These are phyloP conservation scores for Coprinopsis cinerea DNA, from an alignment of 768 basidiomycete genomes.

Conservation along the genomic window DNA sequence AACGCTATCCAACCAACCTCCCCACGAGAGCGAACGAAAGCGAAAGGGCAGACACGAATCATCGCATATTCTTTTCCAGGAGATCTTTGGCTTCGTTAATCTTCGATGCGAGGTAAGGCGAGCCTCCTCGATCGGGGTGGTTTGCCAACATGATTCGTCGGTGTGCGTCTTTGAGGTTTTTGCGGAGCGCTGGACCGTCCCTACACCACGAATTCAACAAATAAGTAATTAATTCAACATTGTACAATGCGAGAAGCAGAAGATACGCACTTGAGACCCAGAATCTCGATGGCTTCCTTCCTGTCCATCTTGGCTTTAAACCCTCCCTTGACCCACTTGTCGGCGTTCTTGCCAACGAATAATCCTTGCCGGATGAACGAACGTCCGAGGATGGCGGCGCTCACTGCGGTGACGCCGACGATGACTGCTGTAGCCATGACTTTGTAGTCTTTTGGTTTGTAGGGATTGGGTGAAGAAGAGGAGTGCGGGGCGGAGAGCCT, in stretches of 20 bases:
- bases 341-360: slow-evolving; percentile 57
- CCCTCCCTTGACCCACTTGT: slow-evolving; percentile 89
- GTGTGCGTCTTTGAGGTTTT: slow-evolving; percentile 88
- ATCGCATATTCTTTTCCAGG: slow-evolving; percentile 55
- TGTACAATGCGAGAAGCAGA: slow-evolving; percentile 5
- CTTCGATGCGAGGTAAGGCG: slow-evolving; percentile 97
- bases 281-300: slow-evolving; percentile 84
- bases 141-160: slow-evolving; percentile 97
- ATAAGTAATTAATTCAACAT: slow-evolving; percentile 1
- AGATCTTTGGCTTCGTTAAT: slow-evolving; percentile 98
- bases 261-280: slow-evolving; percentile 80
- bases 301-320: slow-evolving; percentile 96
- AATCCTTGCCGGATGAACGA: slow-evolving; percentile 60
- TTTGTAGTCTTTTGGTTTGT: no score
- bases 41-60: no score
- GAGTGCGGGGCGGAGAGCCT: neutral
- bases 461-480: slow-evolving; percentile 4
- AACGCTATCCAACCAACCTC: neutral
- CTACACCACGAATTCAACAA: slow-evolving; percentile 34
- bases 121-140: slow-evolving; percentile 96
- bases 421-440: slow-evolving; percentile 75
- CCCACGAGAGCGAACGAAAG: neutral
- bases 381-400: slow-evolving; percentile 70
- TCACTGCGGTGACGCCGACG: slow-evolving; percentile 71
- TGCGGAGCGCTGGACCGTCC: slow-evolving; percentile 74